Evolutionary conservation across 192 early-diverging fungal genomes (phyloP).

Genomic region (Podila horticola): DNA sequence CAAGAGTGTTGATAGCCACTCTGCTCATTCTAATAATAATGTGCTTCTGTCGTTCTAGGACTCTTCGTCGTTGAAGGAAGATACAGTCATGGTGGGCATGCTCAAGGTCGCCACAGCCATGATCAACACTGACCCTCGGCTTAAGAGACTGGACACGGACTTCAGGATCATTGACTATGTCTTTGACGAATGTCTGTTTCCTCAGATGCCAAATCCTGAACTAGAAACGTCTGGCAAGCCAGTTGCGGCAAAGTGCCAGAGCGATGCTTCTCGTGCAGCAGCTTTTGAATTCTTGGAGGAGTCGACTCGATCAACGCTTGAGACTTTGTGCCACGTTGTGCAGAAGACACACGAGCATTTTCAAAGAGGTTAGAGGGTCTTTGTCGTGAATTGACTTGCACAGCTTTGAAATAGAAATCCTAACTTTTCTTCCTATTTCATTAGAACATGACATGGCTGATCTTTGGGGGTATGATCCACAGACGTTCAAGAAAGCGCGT

Average conservation of each 20-base stretch:
- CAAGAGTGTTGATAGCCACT: background rate
- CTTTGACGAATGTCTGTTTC: constrained; percentile 56
- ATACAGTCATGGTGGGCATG: constrained; percentile 56
- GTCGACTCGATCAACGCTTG: constrained; percentile 23
- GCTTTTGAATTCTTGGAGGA: constrained; percentile 52
- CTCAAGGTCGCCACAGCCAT: constrained; percentile 50
- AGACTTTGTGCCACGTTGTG: constrained; percentile 44
- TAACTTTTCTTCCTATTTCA: background rate
- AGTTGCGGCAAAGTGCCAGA: constrained; percentile 47
- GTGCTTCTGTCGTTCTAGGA: constrained; percentile 14
- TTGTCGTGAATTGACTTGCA: background rate
- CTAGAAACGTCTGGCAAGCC: background rate
- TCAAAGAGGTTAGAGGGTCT: constrained; percentile 32
- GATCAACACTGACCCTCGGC: constrained; percentile 24
- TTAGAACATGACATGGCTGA: constrained; percentile 46
- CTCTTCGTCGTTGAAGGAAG: constrained; percentile 39
- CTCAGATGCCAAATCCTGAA: background rate
- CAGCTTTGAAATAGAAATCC: background rate
- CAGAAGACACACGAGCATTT: constrained; percentile 47
- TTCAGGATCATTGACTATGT: constrained; percentile 37
- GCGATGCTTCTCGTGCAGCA: constrained; percentile 49
- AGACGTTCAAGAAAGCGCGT: constrained; percentile 42
- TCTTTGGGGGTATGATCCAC: constrained; percentile 59
- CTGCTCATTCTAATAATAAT: background rate
- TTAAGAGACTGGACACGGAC: constrained; percentile 31